Percentiles rank a stretch among this genome's conserved stretches.
phyloP scores from a whole-genome alignment of 2,329 filamentous ascomycete species.

The Aspergillus glaucus region DNA sequence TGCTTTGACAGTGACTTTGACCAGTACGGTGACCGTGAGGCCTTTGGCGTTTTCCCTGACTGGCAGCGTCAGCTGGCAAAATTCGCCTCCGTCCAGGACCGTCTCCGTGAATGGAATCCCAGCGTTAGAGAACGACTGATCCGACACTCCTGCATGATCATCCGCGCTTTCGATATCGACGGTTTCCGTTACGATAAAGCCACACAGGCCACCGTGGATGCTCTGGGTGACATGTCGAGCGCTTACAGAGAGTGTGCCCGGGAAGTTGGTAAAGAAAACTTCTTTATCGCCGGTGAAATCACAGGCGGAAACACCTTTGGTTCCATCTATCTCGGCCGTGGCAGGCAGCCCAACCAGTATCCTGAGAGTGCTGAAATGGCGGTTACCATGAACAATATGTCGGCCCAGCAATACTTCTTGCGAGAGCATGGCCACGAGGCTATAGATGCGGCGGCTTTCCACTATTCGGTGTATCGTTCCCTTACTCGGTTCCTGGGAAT shows the following conservation, averaged over 20 bases:
- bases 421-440: slow-evolving; percentile 48
- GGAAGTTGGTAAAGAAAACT: slow-evolving; percentile 55
- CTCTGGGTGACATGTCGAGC: slow-evolving; percentile 52
- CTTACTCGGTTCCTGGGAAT: slow-evolving; percentile 56
- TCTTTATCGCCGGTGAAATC: slow-evolving; percentile 59
- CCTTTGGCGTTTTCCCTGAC: slow-evolving; percentile 58
- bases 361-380: slow-evolving; percentile 44
- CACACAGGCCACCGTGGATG: slow-evolving; percentile 57
- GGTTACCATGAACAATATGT: slow-evolving; percentile 42
- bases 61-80: slow-evolving; percentile 60
- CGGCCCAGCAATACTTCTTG: slow-evolving; percentile 44
- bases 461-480: slow-evolving; percentile 59
- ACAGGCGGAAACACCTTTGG: slow-evolving; percentile 57
- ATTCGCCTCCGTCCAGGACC: slow-evolving; percentile 62
- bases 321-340: slow-evolving; percentile 57
- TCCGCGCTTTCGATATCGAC: slow-evolving; percentile 59
- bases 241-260: slow-evolving; percentile 53
- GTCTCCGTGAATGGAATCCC: slow-evolving; percentile 58
- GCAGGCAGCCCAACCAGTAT: slow-evolving; percentile 51
- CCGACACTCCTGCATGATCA: slow-evolving; percentile 58
- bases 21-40: slow-evolving; percentile 58
- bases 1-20: slow-evolving; percentile 61
- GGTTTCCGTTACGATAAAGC: slow-evolving; percentile 64
- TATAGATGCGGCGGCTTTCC: slow-evolving; percentile 56
- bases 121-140: slow-evolving; percentile 53